A percentile compares a stretch with the other conserved stretches of the same genome.
phyloP scores from a whole-genome alignment of 768 basidiomycete species.

The Calvatia gigantea region DNA sequence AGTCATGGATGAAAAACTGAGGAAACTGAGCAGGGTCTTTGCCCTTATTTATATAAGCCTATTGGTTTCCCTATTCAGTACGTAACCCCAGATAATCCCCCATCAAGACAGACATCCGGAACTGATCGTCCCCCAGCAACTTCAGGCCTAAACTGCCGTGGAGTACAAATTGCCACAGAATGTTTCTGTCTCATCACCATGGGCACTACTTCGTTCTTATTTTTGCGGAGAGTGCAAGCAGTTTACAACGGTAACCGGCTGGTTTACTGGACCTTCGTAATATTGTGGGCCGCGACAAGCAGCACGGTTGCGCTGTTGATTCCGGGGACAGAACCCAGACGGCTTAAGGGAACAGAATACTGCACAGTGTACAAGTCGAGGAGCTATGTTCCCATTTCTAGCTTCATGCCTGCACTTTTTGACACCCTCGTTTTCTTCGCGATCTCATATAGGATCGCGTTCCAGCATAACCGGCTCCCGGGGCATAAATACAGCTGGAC shows the following conservation, averaged over 20 bases:
- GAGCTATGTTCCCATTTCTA: too few species aligned
- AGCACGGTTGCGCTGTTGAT: background rate
- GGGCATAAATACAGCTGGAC: too few species aligned
- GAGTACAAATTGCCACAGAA: background rate
- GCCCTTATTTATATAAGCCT: background rate
- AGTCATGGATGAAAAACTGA: background rate
- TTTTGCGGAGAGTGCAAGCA: background rate
- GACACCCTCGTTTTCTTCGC: too few species aligned
- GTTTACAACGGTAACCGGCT: background rate
- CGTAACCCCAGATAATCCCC: background rate
- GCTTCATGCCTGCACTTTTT: too few species aligned
- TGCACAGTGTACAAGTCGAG: too few species aligned
- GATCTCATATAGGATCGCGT: background rate
- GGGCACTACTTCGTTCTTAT: background rate
- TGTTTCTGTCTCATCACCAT: background rate
- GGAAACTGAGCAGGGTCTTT: background rate
- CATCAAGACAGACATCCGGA: background rate
- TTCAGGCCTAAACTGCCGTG: background rate
- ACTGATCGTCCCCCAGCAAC: background rate
- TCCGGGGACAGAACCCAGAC: background rate
- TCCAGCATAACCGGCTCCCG: too few species aligned
- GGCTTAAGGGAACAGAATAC: too few species aligned
- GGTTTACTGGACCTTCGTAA: background rate
- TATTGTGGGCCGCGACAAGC: background rate
- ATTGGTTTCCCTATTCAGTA: background rate